Conservation (phyloP, 2,329 filamentous ascomycete species). For the Verticillium tricorpus region DNA sequence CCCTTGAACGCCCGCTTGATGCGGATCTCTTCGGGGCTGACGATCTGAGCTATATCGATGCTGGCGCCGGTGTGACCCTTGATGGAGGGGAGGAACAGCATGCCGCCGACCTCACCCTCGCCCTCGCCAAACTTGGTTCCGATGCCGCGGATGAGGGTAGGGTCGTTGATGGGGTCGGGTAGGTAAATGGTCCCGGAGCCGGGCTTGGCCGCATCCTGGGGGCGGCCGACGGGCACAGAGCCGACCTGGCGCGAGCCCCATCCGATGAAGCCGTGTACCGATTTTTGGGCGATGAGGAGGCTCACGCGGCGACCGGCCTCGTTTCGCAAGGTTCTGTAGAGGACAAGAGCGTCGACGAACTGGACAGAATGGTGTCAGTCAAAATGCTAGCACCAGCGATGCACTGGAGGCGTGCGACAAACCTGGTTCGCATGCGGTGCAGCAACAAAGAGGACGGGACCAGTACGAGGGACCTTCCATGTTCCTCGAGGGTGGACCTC, state of each 20-base stretch:
- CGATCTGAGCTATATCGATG: conserved; percentile 77
- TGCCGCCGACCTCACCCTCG: conserved; percentile 71
- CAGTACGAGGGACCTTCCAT: conserved; percentile 87
- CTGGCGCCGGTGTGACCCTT: conserved; percentile 74
- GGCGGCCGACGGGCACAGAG: conserved; percentile 86
- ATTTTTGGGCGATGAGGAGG: conserved; percentile 92
- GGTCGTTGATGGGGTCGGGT: conserved; percentile 80
- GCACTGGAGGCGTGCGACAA: conserved; percentile 20
- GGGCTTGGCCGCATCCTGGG: conserved; percentile 81
- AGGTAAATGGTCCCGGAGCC: conserved; percentile 79
- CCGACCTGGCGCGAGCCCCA: conserved; percentile 80
- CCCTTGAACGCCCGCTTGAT: conserved; percentile 86
- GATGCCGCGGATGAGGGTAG: conserved; percentile 71
- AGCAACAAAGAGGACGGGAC: conserved; percentile 90
- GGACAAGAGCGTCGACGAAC: conserved; percentile 92
- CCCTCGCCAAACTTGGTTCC: conserved; percentile 75
- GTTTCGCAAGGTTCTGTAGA: conserved; percentile 83
- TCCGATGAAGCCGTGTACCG: conserved; percentile 90
- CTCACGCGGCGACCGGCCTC: conserved; percentile 87
- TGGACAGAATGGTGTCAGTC: conserved; percentile 27
- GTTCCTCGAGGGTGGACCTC: conserved; percentile 93
- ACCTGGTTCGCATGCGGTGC: conserved; percentile 96
- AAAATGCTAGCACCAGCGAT: conserved; percentile 1
- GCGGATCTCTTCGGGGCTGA: conserved; percentile 74
- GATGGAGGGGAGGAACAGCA: conserved; percentile 80